Evolutionary conservation across 345 rosid species (phyloP), one percentile per base, ranked within the genome.

Genomic region (Boechera stricta): DNA sequence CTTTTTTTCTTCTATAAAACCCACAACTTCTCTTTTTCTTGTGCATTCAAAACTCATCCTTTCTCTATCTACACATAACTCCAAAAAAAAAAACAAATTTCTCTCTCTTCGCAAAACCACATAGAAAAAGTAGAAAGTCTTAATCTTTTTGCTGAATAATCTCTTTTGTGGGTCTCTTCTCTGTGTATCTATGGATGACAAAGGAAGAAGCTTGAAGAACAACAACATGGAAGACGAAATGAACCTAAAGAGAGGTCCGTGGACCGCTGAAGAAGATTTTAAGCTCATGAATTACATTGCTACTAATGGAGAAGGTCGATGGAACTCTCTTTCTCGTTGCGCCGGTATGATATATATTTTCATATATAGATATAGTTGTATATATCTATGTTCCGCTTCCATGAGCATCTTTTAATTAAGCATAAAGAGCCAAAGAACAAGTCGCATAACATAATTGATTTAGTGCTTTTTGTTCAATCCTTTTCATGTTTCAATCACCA

Each of bases 241-340:
- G 83, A 89, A 87, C 56, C 78, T 94, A 6, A 83, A 91, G 64
- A 79, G 97, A 77, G 98, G 98, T 7, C 98, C 98, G 2, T 94
- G 98, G 98, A 89, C 92, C 0, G 85, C 88, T 39, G 97, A 94
- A 76, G 98, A 94, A 82, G 97, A 94, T 81, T 78, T 85, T 56
- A 89, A 89, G 67, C 97, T 94, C 82, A 81, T 90, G 52, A 85
- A 90, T 85, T 89, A 89, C 88, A 90, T 94, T 84, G 79, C 90
- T 69, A 69, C 80, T 42, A 91, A 94, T 7, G 97, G 97, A 16
- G 97, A 92, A 70, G 98, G 98, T 44, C 89, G 97, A 67, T 94
- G 98, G 98, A 94, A 94, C 72, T 85, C 90, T 52, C 93, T 92
- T 36, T 87, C 98, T 28, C 88, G 90, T 71, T 82, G 82, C 65